Base-by-base conservation (phyloP, 768 basidiomycete genomes). In the Kondoa subrosea region DNA sequence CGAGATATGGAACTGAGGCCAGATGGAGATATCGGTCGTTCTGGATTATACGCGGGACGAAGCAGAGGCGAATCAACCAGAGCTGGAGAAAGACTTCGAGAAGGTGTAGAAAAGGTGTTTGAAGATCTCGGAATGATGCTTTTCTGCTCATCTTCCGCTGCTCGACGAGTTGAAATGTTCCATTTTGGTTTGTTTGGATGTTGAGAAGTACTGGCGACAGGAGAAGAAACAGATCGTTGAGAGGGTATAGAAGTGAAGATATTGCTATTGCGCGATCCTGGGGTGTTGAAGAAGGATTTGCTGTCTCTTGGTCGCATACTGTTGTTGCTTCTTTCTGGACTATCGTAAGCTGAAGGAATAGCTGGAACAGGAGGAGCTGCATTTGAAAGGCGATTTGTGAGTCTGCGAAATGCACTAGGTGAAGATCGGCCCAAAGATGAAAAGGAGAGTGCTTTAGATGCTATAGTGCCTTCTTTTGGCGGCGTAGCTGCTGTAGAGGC, bases 1-100 rank as follows among this genome's bases (percentile, higher is more conserved):
- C 40, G 12, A 50, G 40, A 50, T 50, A 50, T 50, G 21, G 40
- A 50, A 21, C 40, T 50, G 21, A 50, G 40, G 21, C 40, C 40
- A 50, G 40, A 50, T 21, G 40, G 40, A 21, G 40, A 50, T 8
- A 50, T 50, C 21, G 40, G 40, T 50, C 40, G 40, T 21, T 50
- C 40, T 21, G 40, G 12, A 21, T 8, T 8, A 50, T 50, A 50
- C 21, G 40, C 21, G 8, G 40, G 40, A 50, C 40, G 40, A 50
- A 50, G 40, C 21, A 50, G 40, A 50, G 61, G 33, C 29, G 26
- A 33, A 63, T 32, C 61, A 32, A 31, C 61, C 58, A 59, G 58
- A 14, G 58, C 14, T 59, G 61, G 61, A 15, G 61, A 63, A 3
- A 63, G 30, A 12, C 29, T 27, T 27, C 61, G 61, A 27, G 61